Conservation (phyloP, 306 rosid species). For the Astragalus membranaceus region DNA sequence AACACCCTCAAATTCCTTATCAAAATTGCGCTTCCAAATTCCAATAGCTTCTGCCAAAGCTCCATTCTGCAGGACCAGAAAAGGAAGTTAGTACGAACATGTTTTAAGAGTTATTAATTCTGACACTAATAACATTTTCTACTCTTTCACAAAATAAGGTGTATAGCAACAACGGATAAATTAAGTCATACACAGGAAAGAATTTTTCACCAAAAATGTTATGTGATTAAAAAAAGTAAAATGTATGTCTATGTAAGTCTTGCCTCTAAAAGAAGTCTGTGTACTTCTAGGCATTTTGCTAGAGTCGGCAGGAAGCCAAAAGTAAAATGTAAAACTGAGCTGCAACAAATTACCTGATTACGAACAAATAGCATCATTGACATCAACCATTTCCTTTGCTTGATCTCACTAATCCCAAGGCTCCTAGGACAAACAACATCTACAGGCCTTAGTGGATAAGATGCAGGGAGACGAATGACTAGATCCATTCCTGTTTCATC, state of each 20-base stretch:
- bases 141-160: background rate
- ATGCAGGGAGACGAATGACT: constrained; percentile 81
- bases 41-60: constrained; percentile 93
- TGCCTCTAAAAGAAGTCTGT: background rate
- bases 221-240: background rate
- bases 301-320: background rate
- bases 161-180: background rate
- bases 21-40: constrained; percentile 90
- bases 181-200: background rate
- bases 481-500: constrained; percentile 98
- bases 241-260: background rate
- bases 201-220: background rate
- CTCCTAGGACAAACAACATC: constrained; percentile 91
- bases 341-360: constrained; percentile 62
- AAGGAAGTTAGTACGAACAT: constrained; percentile 1
- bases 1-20: constrained; percentile 96
- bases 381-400: constrained; percentile 95
- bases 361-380: constrained; percentile 88
- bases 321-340: constrained; percentile 6
- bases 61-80: constrained; percentile 70
- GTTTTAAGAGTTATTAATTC: background rate
- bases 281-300: constrained; percentile 6
- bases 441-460: constrained; percentile 83
- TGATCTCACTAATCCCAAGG: constrained; percentile 84
- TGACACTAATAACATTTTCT: background rate